A percentile compares a stretch with the other conserved stretches of the same genome.
Conservation (phyloP, 129 eudicot genomes). For the carrot (Daucus carota) region DNA sequence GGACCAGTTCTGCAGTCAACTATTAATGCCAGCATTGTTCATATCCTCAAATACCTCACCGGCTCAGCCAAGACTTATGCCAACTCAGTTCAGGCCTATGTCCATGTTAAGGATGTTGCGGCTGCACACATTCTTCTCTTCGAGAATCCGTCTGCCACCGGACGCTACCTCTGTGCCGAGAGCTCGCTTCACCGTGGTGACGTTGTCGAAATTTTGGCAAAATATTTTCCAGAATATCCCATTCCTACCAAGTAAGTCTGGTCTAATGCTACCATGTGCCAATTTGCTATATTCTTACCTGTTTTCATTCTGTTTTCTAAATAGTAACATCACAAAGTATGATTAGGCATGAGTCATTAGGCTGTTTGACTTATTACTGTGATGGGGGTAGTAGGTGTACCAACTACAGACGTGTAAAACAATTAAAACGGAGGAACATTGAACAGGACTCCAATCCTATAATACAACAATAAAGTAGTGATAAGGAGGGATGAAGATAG, state of each 20-base stretch:
- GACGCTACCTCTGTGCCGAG: slow-evolving; percentile 82
- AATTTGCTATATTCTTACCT: background rate
- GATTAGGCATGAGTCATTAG: background rate
- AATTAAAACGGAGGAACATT: background rate
- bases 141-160: slow-evolving; percentile 73
- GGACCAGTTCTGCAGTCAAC: slow-evolving; percentile 85
- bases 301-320: background rate
- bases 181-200: slow-evolving; percentile 94
- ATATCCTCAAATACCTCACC: slow-evolving; percentile 73
- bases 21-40: slow-evolving; percentile 78
- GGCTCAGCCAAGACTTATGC: slow-evolving; percentile 87
- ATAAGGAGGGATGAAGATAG: background rate
- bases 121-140: slow-evolving; percentile 76
- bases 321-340: background rate
- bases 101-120: slow-evolving; percentile 84
- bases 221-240: slow-evolving; percentile 86
- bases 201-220: slow-evolving; percentile 77
- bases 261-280: background rate
- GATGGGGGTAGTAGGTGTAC: slow-evolving; percentile 22
- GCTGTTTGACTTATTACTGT: slow-evolving; percentile 1
- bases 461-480: background rate
- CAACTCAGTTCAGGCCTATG: slow-evolving; percentile 84
- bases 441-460: background rate
- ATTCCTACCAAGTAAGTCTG: slow-evolving; percentile 84
- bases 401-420: background rate